phyloP scores from a whole-genome alignment of 2,329 filamentous ascomycete species.

The Pseudocercospora fuligena region DNA sequence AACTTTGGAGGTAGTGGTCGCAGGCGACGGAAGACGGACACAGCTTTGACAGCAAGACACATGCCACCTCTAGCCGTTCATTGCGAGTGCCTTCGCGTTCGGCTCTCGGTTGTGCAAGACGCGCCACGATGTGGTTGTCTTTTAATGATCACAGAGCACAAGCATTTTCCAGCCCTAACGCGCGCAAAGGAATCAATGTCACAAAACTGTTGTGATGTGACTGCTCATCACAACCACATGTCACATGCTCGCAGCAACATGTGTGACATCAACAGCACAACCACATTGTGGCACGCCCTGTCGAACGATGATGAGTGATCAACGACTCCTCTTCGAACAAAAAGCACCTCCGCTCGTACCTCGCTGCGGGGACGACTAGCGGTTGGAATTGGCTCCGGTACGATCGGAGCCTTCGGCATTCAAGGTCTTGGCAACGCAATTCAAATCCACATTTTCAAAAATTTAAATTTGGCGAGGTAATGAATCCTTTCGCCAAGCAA shows the following conservation, averaged over 20 bases:
- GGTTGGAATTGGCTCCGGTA: too few species aligned
- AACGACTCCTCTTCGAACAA: not conserved
- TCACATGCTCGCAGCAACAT: not conserved
- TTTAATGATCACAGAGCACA: not conserved
- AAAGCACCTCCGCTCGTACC: too few species aligned
- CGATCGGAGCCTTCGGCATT: too few species aligned
- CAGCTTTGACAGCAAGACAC: not conserved
- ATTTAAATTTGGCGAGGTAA: not conserved
- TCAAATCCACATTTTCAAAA: too few species aligned
- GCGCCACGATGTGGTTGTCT: slow-evolving; percentile 1
- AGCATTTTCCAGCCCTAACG: not conserved
- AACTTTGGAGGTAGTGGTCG: not conserved
- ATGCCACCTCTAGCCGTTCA: not conserved
- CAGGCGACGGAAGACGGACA: not conserved
- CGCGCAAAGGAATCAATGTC: not conserved
- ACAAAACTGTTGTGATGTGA: not conserved
- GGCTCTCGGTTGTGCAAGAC: not conserved
- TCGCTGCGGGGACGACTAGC: too few species aligned
- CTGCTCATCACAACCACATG: not conserved
- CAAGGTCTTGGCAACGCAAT: too few species aligned
- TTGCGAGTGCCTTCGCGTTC: not conserved
- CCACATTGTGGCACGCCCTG: not conserved
- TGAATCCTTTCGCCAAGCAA: not conserved
- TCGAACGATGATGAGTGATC: not conserved
- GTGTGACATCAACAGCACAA: not conserved